phyloP scores from a whole-genome alignment of 495 filamentous ascomycete species.

The Podospora anserina region DNA sequence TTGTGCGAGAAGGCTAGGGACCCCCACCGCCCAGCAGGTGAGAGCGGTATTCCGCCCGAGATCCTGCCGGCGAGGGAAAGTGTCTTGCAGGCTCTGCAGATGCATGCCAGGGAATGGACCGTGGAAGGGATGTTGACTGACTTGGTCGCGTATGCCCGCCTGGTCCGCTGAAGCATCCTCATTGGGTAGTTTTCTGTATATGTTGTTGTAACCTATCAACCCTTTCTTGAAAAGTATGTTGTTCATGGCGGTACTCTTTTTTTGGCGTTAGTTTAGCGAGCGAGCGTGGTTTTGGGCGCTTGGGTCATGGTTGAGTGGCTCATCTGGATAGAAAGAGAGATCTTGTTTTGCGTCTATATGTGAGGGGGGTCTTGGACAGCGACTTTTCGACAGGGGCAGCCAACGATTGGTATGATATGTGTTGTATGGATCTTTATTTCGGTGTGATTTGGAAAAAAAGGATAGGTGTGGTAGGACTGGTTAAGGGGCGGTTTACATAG shows the following conservation, averaged over 20 bases:
- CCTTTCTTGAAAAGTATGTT: background rate
- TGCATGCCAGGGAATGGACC: conserved; percentile 52
- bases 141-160: conserved; percentile 65
- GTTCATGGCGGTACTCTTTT: conserved; percentile 4
- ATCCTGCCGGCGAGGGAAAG: conserved; percentile 68
- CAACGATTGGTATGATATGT: background rate
- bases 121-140: conserved; percentile 64
- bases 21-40: conserved; percentile 45
- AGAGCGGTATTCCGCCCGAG: conserved; percentile 54
- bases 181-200: background rate
- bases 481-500: background rate
- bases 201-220: background rate
- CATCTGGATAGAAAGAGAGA: background rate
- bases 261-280: conserved; percentile 9
- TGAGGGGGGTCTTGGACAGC: background rate
- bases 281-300: background rate
- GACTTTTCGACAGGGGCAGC: background rate
- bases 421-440: background rate
- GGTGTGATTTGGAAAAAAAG: background rate
- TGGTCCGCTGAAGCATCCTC: conserved; percentile 45
- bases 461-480: background rate
- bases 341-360: background rate
- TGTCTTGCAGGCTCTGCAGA: conserved; percentile 64
- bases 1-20: conserved; percentile 70
- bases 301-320: background rate